phyloP scores from a whole-genome alignment of 2,329 filamentous ascomycete species.

The Samsoniella hepiali region DNA sequence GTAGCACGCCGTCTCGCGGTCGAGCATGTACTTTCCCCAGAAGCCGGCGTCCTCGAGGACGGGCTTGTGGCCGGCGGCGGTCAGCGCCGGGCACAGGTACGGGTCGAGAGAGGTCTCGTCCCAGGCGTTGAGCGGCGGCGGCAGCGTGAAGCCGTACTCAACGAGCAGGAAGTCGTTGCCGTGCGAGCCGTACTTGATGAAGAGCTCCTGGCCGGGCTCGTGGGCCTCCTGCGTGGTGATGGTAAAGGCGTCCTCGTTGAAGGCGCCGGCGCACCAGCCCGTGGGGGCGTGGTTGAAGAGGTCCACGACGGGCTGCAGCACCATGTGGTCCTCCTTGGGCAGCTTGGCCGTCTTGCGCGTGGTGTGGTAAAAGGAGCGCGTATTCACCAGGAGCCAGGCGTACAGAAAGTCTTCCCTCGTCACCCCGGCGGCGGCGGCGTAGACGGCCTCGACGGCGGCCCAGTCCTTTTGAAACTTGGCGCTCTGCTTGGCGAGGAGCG shows the following conservation, averaged over 20 bases:
- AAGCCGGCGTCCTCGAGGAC: conserved; percentile 46
- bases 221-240: conserved; percentile 52
- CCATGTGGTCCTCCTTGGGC: conserved; percentile 57
- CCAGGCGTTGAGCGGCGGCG: conserved; percentile 44
- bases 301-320: conserved; percentile 69
- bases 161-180: conserved; percentile 67
- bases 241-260: conserved; percentile 49
- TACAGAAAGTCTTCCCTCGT: conserved; percentile 47
- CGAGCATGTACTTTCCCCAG: conserved; percentile 50
- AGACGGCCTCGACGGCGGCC: conserved; percentile 31
- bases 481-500: conserved; percentile 52
- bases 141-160: conserved; percentile 58
- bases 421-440: conserved; percentile 22
- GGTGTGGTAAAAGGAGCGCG: conserved; percentile 59
- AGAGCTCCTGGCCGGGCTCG: conserved; percentile 58
- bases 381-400: conserved; percentile 59
- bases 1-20: conserved; percentile 49
- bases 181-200: conserved; percentile 66
- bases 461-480: conserved; percentile 43
- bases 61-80: conserved; percentile 34
- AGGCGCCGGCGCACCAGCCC: conserved; percentile 56
- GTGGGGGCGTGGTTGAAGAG: conserved; percentile 60
- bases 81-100: conserved; percentile 38
- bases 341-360: conserved; percentile 43
- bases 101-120: conserved; percentile 49